A percentile compares a stretch with the other conserved stretches of the same genome.
phyloP scores from a whole-genome alignment of 176 grass and related monocot genomes.

The Ampelocalamus luodianensis region DNA sequence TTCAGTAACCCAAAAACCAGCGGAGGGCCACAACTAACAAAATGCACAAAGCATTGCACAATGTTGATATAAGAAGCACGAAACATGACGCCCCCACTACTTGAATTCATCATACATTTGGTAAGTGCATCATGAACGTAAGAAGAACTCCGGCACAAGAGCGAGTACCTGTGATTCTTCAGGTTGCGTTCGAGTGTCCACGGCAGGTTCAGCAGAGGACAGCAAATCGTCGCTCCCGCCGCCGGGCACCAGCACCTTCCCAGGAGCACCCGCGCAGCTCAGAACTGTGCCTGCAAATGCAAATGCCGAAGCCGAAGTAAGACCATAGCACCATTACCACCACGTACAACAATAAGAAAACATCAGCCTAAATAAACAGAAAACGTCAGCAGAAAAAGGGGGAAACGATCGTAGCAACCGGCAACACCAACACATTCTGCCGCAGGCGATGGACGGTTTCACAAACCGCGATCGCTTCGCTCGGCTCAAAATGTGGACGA shows the following conservation, averaged over 20 bases:
- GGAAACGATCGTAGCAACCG: constrained; percentile 10
- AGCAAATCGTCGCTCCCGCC: constrained; percentile 55
- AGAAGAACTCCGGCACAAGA: not conserved
- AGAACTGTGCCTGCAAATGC: constrained; percentile 49
- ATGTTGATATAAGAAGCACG: not conserved
- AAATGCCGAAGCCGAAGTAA: constrained; percentile 27
- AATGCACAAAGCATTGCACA: constrained; percentile 21
- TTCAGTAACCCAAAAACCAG: constrained; percentile 26
- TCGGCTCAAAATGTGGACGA: not conserved
- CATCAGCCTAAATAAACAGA: not conserved
- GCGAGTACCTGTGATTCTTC: constrained; percentile 50
- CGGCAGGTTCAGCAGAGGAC: constrained; percentile 42
- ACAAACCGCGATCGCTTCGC: constrained; percentile 21
- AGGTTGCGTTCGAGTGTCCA: not conserved
- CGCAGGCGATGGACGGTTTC: not conserved
- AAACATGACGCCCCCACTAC: constrained; percentile 31
- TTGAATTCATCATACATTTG: constrained; percentile 19
- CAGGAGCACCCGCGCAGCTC: constrained; percentile 51
- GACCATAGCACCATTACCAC: not conserved
- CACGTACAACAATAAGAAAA: not conserved
- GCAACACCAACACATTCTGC: constrained; percentile 26
- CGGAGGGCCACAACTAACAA: not conserved
- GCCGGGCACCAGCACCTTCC: constrained; percentile 79
- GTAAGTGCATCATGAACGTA: not conserved
- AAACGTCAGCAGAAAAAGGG: not conserved